A percentile compares a stretch with the other conserved stretches of the same genome.
Conservation (phyloP, 805 yeast species). For the Pichia phayaonensis region DNA sequence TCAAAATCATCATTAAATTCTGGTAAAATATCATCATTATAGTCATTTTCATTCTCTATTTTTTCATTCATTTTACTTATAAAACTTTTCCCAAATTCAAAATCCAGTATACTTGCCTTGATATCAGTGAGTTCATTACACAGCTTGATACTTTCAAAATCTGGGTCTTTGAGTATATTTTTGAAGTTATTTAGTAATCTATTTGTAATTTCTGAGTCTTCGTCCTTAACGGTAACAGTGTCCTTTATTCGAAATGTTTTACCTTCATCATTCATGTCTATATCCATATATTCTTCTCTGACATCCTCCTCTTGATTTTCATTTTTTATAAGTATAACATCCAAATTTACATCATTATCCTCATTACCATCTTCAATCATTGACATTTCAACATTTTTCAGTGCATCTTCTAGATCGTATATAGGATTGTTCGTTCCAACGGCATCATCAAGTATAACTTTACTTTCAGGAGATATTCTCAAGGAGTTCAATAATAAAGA, state of each 20-base stretch:
- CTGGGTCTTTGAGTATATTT: not conserved
- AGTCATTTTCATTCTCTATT: not conserved
- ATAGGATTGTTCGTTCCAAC: not conserved
- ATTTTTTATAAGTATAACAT: not conserved
- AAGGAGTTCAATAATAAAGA: conserved; percentile 58
- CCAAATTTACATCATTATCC: not conserved
- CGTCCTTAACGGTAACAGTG: not conserved
- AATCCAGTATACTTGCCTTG: conserved; percentile 3
- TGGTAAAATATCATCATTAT: not conserved
- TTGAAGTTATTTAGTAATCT: not conserved
- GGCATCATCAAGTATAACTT: conserved; percentile 62
- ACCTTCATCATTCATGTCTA: not conserved
- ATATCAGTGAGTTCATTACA: conserved; percentile 8
- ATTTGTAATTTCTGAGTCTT: not conserved
- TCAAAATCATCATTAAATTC: conserved; percentile 6
- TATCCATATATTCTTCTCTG: not conserved
- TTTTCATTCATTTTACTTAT: conserved; percentile 4
- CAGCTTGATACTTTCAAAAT: not conserved
- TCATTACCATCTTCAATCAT: not conserved
- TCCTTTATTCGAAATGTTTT: not conserved
- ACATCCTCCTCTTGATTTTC: not conserved
- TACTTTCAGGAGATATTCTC: conserved; percentile 40
- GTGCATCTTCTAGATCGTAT: not conserved
- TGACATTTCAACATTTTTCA: not conserved
- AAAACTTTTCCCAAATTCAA: conserved; percentile 4